A percentile compares a stretch with the other conserved stretches of the same genome.
phyloP scores from a whole-genome alignment of 345 rosid genomes.

The Acer saccharum region DNA sequence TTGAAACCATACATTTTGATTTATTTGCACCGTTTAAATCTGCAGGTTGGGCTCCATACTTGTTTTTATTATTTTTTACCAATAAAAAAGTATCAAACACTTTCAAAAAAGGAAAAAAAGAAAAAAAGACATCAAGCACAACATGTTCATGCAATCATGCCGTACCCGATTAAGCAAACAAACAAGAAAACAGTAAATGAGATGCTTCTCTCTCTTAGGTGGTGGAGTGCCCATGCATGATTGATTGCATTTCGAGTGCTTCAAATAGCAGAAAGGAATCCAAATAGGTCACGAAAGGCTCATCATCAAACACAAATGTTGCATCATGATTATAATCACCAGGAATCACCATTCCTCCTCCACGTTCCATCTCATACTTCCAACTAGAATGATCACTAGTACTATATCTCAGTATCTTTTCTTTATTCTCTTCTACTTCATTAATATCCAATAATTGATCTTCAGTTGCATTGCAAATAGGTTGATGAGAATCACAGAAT shows the following conservation, averaged over 20 bases:
- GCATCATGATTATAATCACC: constrained; percentile 23
- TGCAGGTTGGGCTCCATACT: too few species aligned
- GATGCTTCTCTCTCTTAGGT: background rate
- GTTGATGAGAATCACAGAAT: constrained; percentile 6
- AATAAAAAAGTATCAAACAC: too few species aligned
- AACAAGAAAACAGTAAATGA: background rate
- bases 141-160: background rate
- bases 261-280: constrained; percentile 54
- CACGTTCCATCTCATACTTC: constrained; percentile 39
- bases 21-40: too few species aligned
- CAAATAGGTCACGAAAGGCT: constrained; percentile 43
- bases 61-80: too few species aligned
- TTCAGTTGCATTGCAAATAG: constrained; percentile 6
- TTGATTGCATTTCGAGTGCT: constrained; percentile 22
- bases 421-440: constrained; percentile 21
- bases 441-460: constrained; percentile 8
- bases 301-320: constrained; percentile 36
- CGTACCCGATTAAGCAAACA: background rate
- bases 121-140: too few species aligned
- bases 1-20: too few species aligned
- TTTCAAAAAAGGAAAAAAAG: too few species aligned
- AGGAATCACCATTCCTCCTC: constrained; percentile 27
- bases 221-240: constrained; percentile 15
- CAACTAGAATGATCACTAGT: too few species aligned
- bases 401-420: background rate